Evolutionary conservation across 2,329 filamentous ascomycete genomes (phyloP), one percentile per base, ranked within the genome.

Genomic region (Coniosporium uncinatum): DNA sequence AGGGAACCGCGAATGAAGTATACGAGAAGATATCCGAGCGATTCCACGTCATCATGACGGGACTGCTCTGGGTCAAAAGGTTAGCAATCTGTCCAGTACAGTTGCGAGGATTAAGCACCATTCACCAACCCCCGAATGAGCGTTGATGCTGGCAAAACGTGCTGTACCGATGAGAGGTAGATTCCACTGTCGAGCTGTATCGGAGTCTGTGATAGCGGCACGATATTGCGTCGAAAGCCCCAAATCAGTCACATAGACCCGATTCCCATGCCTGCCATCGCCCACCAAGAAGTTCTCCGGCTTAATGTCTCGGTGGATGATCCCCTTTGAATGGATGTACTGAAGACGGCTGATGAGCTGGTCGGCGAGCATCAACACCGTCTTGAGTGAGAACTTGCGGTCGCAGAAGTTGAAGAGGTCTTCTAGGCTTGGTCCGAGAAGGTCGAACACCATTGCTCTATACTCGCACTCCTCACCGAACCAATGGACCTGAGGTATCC

Each of bases 401-500:
- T 97, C 97, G 82, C 93, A 98, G 69, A 97, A 97, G 80, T 98
- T 97, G 87, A 98, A 98, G 24, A 98, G 79, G 63, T 98, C 93
- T 70, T 98, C 93, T 67, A 98, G 72, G 59, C 85, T 93, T 52
- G 93, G 93, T 31, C 93, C 93, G 44, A 98, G 85, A 20, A 98
- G 83, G 61, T 98, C 93, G 51, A 97, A 81, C 40, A 98, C 93
- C 93, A 98, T 97, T 65, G 93, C 93, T 70, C 98, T 97, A 81
- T 98, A 97, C 73, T 97, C 93, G 69, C 91, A 97, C 71, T 98
- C 93, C 46, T 91, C 97, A 54, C 93, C 93, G 68, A 97, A 98
- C 93, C 93, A 98, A 70, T 91, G 89, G 61, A 98, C 93, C 60
- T 97, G 97, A 37, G 93, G 93, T 52, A 98, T 98, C 46, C 93